Percentiles rank a stretch among this genome's conserved stretches.
phyloP scores from a whole-genome alignment of 1,139 yeast genomes.

The Hanseniaspora sp. region DNA sequence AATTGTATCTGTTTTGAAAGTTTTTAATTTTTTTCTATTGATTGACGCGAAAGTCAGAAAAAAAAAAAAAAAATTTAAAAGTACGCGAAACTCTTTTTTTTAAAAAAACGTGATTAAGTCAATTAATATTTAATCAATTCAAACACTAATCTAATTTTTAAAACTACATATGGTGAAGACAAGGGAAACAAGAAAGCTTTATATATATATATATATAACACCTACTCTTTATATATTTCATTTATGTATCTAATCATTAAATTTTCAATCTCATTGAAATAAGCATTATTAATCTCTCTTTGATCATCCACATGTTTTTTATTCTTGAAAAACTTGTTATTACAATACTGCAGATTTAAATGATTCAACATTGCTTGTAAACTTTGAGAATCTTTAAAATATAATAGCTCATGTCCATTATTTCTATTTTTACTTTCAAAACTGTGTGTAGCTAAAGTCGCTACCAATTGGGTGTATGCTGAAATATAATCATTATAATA shows the following conservation, averaged over 20 bases:
- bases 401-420: not conserved
- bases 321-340: conserved; percentile 1
- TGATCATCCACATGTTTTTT: not conserved
- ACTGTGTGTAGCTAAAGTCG: not conserved
- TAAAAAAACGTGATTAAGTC: not conserved
- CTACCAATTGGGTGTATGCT: conserved; percentile 1
- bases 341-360: not conserved
- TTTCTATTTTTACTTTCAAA: not conserved
- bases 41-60: not conserved
- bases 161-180: too few species aligned
- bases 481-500: conserved; percentile 2
- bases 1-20: not conserved
- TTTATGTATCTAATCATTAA: not conserved
- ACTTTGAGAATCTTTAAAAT: not conserved
- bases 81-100: too few species aligned
- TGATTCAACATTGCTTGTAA: not conserved
- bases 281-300: not conserved
- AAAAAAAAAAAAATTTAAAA: not conserved
- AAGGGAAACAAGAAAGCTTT: too few species aligned
- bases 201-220: too few species aligned
- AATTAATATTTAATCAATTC: too few species aligned
- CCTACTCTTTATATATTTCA: not conserved
- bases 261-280: not conserved
- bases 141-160: too few species aligned
- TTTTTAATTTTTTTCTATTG: not conserved